Evolutionary conservation across 2,329 filamentous ascomycete genomes (phyloP).

Genomic region (Fusarium sublunatum): DNA sequence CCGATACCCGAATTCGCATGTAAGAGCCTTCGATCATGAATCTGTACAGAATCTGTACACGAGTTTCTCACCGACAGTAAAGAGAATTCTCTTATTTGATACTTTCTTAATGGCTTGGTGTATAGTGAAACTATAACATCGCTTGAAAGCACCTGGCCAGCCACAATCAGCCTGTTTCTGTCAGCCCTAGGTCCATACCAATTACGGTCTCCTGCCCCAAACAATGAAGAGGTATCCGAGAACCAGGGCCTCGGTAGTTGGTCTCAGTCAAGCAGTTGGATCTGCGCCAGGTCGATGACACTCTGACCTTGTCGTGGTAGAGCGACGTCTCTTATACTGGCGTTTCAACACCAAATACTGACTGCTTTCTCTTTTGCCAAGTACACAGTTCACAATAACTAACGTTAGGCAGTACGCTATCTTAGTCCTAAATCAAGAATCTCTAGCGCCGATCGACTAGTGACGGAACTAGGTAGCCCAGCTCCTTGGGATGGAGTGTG

Average conservation of each 20-base stretch:
- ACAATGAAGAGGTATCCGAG: constrained; percentile 7
- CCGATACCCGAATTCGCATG: constrained; percentile 12
- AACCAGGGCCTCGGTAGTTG: constrained; percentile 30
- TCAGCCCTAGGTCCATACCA: not conserved
- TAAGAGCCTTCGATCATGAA: constrained; percentile 1
- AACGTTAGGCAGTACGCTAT: not conserved
- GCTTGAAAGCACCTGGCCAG: constrained; percentile 1
- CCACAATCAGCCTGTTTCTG: constrained; percentile 5
- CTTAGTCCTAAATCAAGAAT: not conserved
- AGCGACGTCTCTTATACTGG: too few species aligned
- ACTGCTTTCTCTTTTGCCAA: not conserved
- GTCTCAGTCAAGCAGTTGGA: constrained; percentile 5
- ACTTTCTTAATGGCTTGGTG: not conserved
- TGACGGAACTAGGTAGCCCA: not conserved
- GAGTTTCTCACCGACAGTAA: not conserved
- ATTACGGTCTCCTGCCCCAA: not conserved
- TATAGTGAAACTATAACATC: constrained; percentile 1
- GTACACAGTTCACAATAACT: not conserved
- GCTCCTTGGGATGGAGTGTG: constrained; percentile 1
- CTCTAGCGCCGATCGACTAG: constrained; percentile 5
- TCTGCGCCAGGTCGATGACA: not conserved
- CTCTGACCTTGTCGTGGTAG: not conserved
- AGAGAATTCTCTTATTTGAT: not conserved
- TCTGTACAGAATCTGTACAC: not conserved
- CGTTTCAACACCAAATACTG: not conserved